phyloP scores from a whole-genome alignment of 2,329 filamentous ascomycete genomes.

The Neofusicoccum umdonicola region DNA sequence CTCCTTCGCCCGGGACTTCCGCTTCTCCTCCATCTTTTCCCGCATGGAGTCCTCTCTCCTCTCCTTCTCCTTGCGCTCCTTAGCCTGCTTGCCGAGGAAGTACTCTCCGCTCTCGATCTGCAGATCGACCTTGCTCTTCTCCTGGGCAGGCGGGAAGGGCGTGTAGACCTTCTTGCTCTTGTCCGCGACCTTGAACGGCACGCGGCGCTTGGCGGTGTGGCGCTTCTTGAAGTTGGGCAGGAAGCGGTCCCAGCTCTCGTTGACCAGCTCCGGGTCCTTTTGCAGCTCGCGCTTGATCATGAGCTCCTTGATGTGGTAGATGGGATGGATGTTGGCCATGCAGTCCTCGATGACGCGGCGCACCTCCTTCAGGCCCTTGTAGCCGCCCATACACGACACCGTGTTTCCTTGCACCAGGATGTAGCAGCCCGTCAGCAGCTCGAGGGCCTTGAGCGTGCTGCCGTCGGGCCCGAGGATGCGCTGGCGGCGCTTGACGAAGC shows the following conservation, averaged over 20 bases:
- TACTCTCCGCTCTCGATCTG: conserved; percentile 99
- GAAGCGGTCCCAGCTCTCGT: conserved; percentile 94
- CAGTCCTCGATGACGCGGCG: conserved; percentile 88
- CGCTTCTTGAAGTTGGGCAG: conserved; percentile 96
- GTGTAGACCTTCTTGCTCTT: conserved; percentile 95
- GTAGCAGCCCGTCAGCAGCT: conserved; percentile 87
- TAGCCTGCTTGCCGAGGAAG: conserved; percentile 89
- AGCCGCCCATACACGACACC: conserved; percentile 86
- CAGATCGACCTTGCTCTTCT: conserved; percentile 98
- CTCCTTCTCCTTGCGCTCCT: conserved; percentile 77
- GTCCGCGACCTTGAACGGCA: conserved; percentile 83
- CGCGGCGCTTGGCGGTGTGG: conserved; percentile 77
- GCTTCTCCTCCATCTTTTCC: conserved; percentile 83
- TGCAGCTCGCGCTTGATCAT: conserved; percentile 93
- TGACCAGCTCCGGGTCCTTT: conserved; percentile 80
- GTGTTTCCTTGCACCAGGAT: conserved; percentile 97
- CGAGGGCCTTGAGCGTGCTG: conserved; percentile 88
- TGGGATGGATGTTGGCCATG: conserved; percentile 89
- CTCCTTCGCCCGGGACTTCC: conserved; percentile 78
- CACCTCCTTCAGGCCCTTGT: conserved; percentile 90
- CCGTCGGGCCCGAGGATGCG: conserved; percentile 88
- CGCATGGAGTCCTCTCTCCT: conserved; percentile 81
- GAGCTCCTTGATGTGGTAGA: conserved; percentile 91
- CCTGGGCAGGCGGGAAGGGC: conserved; percentile 91
- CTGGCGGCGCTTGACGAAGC: conserved; percentile 92